Conservation (phyloP, 441 rosid genomes). For the Jatropha multifida region DNA sequence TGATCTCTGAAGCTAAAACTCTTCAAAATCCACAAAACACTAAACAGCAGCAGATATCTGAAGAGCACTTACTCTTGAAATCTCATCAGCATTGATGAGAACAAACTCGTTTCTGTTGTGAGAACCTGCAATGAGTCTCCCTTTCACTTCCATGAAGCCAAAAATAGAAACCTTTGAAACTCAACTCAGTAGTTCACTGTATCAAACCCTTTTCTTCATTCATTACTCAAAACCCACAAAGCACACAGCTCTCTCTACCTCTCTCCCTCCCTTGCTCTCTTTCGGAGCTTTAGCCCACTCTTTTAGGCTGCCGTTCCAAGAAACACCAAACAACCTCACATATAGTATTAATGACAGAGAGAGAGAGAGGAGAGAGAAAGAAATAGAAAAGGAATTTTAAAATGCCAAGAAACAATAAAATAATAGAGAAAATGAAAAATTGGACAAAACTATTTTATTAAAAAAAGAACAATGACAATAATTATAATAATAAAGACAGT, state of each 20-base stretch:
- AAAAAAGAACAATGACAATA: background rate
- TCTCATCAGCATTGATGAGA: constrained; percentile 91
- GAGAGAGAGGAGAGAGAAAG: constrained; percentile 9
- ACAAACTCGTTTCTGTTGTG: constrained; percentile 94
- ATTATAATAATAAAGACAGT: background rate
- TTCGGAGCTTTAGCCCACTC: background rate
- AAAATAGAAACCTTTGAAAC: constrained; percentile 19
- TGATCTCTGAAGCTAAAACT: constrained; percentile 5
- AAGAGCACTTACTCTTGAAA: constrained; percentile 54
- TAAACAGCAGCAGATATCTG: constrained; percentile 4
- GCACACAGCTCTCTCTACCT: constrained; percentile 7
- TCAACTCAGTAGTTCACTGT: constrained; percentile 21
- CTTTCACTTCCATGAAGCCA: constrained; percentile 64
- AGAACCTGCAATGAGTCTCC: constrained; percentile 94
- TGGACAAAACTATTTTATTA: background rate
- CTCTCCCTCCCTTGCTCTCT: constrained; percentile 12
- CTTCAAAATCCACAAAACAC: background rate
- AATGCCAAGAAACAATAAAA: constrained; percentile 15
- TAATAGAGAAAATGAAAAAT: background rate
- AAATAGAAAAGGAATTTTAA: constrained; percentile 9
- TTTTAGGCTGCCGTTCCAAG: constrained; percentile 21
- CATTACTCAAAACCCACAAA: constrained; percentile 26
- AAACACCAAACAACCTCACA: constrained; percentile 23
- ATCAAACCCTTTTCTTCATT: constrained; percentile 15
- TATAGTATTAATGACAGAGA: constrained; percentile 5